These are phyloP conservation scores for Cicer cuneatum DNA, from an alignment of 306 rosid species.

Conservation along the genomic window DNA sequence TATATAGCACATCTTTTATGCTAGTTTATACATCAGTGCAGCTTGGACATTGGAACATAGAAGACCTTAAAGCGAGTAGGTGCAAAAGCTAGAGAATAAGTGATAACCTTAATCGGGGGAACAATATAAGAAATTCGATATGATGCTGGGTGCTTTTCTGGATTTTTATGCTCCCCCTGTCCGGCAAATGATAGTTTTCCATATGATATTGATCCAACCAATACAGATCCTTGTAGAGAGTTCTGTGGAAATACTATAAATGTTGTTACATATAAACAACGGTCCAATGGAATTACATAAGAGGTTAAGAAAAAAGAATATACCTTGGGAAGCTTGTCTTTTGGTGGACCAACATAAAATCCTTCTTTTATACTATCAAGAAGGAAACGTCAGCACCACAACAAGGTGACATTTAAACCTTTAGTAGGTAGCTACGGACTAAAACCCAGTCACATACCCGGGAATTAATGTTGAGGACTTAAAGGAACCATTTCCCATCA, in stretches of 20 bases:
- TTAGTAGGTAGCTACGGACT: conserved; percentile 35
- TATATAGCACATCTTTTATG: conserved; percentile 14
- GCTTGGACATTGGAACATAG: conserved; percentile 19
- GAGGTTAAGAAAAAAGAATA: conserved; percentile 24
- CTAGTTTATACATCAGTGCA: conserved; percentile 39
- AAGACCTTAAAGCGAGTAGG: conserved; percentile 29
- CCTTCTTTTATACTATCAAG: conserved; percentile 81
- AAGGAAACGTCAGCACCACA: conserved; percentile 43
- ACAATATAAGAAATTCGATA: conserved; percentile 75
- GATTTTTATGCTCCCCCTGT: conserved; percentile 62
- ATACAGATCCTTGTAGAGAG: conserved; percentile 79
- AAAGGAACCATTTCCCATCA: conserved; percentile 78
- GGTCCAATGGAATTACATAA: conserved; percentile 10
- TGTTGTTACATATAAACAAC: conserved; percentile 32
- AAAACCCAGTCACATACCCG: conserved; percentile 66
- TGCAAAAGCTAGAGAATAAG: conserved; percentile 35
- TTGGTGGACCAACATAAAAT: conserved; percentile 81
- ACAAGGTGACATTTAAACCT: conserved; percentile 34
- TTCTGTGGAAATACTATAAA: conserved; percentile 54
- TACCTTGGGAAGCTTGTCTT: conserved; percentile 94
- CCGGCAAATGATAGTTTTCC: conserved; percentile 62
- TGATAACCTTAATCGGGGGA: conserved; percentile 84
- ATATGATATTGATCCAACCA: conserved; percentile 88
- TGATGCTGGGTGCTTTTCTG: conserved; percentile 72
- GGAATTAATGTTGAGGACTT: conserved; percentile 81